phyloP scores from a whole-genome alignment of 148 eudicot genomes.

The Chenopodium formosanum region DNA sequence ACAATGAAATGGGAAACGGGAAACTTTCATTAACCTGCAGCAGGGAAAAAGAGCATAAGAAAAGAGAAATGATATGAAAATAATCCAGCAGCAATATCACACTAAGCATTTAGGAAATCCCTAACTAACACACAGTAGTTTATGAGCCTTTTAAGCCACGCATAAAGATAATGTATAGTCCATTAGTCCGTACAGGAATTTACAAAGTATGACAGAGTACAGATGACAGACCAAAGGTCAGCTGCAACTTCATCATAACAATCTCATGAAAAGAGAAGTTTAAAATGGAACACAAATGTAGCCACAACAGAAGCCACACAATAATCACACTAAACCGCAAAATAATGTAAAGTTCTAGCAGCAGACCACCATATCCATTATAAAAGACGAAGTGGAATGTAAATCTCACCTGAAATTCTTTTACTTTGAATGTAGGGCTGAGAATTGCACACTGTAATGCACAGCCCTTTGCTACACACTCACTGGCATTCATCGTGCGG shows the following conservation, averaged over 20 bases:
- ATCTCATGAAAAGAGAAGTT: neutral
- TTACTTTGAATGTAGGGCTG: slow-evolving; percentile 90
- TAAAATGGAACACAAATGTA: neutral
- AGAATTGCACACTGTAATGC: slow-evolving; percentile 90
- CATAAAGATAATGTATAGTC: neutral
- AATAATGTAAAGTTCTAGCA: neutral
- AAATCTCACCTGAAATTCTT: slow-evolving; percentile 78
- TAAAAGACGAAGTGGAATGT: neutral
- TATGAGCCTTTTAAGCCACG: neutral
- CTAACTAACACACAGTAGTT: neutral
- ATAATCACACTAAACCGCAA: neutral
- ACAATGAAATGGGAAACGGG: slow-evolving; percentile 75
- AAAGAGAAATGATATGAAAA: neutral
- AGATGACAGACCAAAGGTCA: neutral
- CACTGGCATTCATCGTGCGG: slow-evolving; percentile 97
- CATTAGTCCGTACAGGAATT: too few relatives aligned
- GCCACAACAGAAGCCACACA: neutral
- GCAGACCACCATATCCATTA: neutral
- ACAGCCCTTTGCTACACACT: slow-evolving; percentile 92
- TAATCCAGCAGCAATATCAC: neutral
- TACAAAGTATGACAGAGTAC: neutral
- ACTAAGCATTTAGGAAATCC: neutral
- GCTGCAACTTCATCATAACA: neutral
- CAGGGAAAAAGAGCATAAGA: neutral
- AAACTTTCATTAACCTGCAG: slow-evolving; percentile 82